Evolutionary conservation across 805 yeast species (phyloP).

Genomic region (Candida koratica): DNA sequence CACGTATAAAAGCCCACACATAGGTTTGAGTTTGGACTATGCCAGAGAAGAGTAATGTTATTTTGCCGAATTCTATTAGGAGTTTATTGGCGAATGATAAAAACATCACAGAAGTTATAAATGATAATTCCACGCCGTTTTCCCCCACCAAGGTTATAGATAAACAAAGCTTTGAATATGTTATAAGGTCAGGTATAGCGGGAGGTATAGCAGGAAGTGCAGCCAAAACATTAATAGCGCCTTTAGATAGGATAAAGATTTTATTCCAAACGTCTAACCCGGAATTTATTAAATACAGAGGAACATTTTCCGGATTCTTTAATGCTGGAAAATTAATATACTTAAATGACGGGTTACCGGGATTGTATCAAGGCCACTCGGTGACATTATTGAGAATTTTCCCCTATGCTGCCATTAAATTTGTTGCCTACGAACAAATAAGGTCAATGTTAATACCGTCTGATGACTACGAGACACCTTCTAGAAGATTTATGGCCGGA

Average conservation of each 20-base stretch:
- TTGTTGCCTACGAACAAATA: conserved; percentile 93
- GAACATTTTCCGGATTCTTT: conserved; percentile 71
- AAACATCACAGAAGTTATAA: conserved; percentile 13
- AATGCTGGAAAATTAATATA: conserved; percentile 69
- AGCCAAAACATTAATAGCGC: conserved; percentile 95
- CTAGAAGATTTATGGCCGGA: conserved; percentile 80
- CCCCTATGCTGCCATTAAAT: conserved; percentile 96
- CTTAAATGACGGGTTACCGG: conserved; percentile 64
- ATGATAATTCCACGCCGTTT: conserved; percentile 30
- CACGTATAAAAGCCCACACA: neutral
- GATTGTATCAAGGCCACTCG: conserved; percentile 93
- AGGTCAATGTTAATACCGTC: conserved; percentile 74
- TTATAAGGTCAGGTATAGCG: conserved; percentile 79
- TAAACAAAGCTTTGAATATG: conserved; percentile 72
- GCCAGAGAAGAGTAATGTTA: conserved; percentile 5
- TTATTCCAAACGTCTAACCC: conserved; percentile 94
- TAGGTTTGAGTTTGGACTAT: neutral
- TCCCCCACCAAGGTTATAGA: conserved; percentile 41
- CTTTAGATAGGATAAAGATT: conserved; percentile 91
- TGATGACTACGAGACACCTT: conserved; percentile 70
- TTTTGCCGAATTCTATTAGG: conserved; percentile 3
- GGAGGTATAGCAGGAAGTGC: conserved; percentile 96
- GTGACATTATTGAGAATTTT: conserved; percentile 87
- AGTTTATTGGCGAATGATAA: conserved; percentile 7
- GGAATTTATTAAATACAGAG: conserved; percentile 73